Conservation (phyloP, 2,329 filamentous ascomycete species). For the Fusarium sp. region DNA sequence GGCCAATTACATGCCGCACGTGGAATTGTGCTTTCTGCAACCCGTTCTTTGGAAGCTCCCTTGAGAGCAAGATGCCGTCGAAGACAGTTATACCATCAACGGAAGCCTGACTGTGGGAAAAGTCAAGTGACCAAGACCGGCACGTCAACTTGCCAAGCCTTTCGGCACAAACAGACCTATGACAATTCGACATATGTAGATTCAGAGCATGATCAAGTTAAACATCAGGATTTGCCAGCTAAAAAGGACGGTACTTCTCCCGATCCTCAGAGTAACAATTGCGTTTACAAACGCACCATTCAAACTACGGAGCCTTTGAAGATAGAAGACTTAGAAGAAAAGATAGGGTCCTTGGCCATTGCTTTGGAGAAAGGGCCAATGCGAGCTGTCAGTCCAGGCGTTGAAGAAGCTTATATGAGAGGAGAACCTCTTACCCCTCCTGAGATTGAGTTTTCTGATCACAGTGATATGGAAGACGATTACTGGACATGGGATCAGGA, state of each 20-base stretch:
- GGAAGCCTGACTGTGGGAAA: slow-evolving; percentile 8
- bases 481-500: slow-evolving; percentile 44
- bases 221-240: background rate
- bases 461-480: slow-evolving; percentile 34
- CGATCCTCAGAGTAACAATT: slow-evolving; percentile 7
- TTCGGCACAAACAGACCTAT: background rate
- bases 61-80: slow-evolving; percentile 4
- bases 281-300: slow-evolving; percentile 13
- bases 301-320: background rate
- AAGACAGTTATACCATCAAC: slow-evolving; percentile 8
- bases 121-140: slow-evolving; percentile 19
- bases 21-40: background rate
- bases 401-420: slow-evolving; percentile 36
- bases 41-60: background rate
- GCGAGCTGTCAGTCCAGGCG: background rate
- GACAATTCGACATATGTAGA: background rate
- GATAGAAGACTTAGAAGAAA: slow-evolving; percentile 15
- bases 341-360: slow-evolving; percentile 17
- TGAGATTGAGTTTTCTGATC: slow-evolving; percentile 38
- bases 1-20: background rate
- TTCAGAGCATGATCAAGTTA: background rate
- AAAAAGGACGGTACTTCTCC: background rate
- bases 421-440: slow-evolving; percentile 36
- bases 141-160: background rate
- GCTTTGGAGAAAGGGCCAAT: background rate